Conservation (phyloP, 192 early-diverging fungal genomes). For the Coemansia sp. region DNA sequence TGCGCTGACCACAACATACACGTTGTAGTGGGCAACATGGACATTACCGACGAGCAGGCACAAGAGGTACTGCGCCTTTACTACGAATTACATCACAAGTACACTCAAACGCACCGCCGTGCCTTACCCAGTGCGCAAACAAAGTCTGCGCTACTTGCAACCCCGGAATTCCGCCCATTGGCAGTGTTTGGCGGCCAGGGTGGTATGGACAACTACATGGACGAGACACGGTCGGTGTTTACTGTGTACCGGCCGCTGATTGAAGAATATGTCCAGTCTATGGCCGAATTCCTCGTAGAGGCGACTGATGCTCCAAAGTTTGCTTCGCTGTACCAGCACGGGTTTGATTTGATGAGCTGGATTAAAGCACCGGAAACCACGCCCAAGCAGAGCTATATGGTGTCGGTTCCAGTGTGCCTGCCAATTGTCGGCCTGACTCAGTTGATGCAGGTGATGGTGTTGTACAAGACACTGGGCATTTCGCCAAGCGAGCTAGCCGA, state of each 20-base stretch:
- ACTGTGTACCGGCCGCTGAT: slow-evolving; percentile 73
- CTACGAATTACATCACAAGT: slow-evolving; percentile 4
- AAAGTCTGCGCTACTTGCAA: slow-evolving; percentile 19
- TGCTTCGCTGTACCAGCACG: slow-evolving; percentile 59
- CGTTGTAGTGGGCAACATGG: background rate
- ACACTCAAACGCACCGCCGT: slow-evolving; percentile 5
- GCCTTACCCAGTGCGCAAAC: background rate
- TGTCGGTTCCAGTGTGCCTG: slow-evolving; percentile 76
- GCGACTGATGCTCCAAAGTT: slow-evolving; percentile 58
- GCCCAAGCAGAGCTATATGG: slow-evolving; percentile 72
- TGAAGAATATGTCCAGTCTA: slow-evolving; percentile 65
- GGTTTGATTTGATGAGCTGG: slow-evolving; percentile 81
- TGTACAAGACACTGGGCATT: slow-evolving; percentile 65
- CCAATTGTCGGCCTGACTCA: slow-evolving; percentile 92
- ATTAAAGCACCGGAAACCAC: slow-evolving; percentile 63
- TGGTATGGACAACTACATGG: slow-evolving; percentile 90
- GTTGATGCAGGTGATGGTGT: slow-evolving; percentile 83
- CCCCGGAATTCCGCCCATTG: slow-evolving; percentile 34
- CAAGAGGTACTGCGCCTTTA: background rate
- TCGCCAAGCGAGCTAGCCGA: slow-evolving; percentile 60
- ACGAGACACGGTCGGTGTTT: slow-evolving; percentile 78
- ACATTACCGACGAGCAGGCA: background rate
- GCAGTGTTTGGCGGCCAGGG: slow-evolving; percentile 96
- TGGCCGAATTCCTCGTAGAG: slow-evolving; percentile 63
- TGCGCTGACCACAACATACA: background rate